These are phyloP conservation scores for Fonsecaea pedrosoi DNA, from an alignment of 2,329 filamentous ascomycete species.

Conservation along the genomic window DNA sequence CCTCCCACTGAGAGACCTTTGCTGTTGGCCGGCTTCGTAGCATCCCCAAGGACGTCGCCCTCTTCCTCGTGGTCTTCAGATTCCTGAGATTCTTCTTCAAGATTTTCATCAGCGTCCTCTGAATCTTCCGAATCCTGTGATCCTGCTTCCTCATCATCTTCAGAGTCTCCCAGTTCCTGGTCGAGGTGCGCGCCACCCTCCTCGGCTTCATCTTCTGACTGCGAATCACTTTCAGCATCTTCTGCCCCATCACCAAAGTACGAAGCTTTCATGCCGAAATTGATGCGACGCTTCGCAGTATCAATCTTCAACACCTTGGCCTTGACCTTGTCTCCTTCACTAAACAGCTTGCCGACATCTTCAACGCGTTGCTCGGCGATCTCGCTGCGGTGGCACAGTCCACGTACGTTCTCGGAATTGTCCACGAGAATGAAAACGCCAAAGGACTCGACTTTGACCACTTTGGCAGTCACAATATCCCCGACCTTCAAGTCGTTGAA, in stretches of 20 bases:
- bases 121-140: slow-evolving; percentile 52
- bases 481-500: slow-evolving; percentile 80
- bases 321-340: slow-evolving; percentile 90
- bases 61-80: slow-evolving; percentile 42
- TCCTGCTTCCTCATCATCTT: slow-evolving; percentile 45
- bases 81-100: slow-evolving; percentile 43
- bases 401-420: slow-evolving; percentile 85
- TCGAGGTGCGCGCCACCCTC: slow-evolving; percentile 48
- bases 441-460: slow-evolving; percentile 93
- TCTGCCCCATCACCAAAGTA: slow-evolving; percentile 73
- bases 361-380: slow-evolving; percentile 84
- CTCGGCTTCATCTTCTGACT: slow-evolving; percentile 48
- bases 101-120: slow-evolving; percentile 53
- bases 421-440: slow-evolving; percentile 94
- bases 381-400: slow-evolving; percentile 88
- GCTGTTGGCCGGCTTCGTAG: not conserved
- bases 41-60: slow-evolving; percentile 43
- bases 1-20: slow-evolving; percentile 72
- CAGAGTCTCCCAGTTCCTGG: slow-evolving; percentile 41
- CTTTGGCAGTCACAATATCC: slow-evolving; percentile 84
- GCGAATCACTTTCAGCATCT: slow-evolving; percentile 52
- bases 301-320: slow-evolving; percentile 85
- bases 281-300: slow-evolving; percentile 75
- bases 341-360: slow-evolving; percentile 88
- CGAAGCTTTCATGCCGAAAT: slow-evolving; percentile 89